Evolutionary conservation across 2,329 filamentous ascomycete genomes (phyloP), one percentile per base, ranked within the genome.

Genomic region (Pseudogymnoascus sp.): DNA sequence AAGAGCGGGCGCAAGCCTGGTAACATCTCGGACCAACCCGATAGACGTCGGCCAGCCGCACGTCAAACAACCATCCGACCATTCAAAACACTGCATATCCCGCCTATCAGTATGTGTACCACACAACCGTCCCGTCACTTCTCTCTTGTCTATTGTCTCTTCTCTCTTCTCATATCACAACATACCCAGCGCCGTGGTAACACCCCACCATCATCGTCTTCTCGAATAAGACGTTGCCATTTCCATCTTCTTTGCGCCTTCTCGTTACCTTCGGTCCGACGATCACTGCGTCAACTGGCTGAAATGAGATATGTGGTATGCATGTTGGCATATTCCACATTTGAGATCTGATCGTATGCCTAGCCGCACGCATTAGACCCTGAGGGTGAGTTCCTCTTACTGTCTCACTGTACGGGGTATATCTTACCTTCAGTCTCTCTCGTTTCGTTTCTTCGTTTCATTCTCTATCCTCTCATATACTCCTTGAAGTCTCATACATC

Each of bases 271-370:
- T 31, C 45, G 45, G 45, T 16, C 45, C n/a, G 45, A 16, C 45
- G 26, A 52, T 52, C 45, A 6, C 14, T 52, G 26, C n/a, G 26
- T 14, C 26, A 52, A 52, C 45, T 31, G 4, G n/a, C 1, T 6
- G 26, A 52, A 52, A 52, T 52, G 26, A 10, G 26, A 52, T 31
- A 8, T 52, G 45, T 52, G 45, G 45, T 52, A 33, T 52, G 45
- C 26, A 31, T 31, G 45, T 33, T 52, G 45, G 45, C 45, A 52
- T 31, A 52, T 52, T 52, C 26, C n/a, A 52, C 26, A 52, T 52
- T 52, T 52, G 45, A 52, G 45, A 52, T 52, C 45, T 52, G 45
- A 52, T 52, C 45, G 45, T 52, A 52, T 31, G 45, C 5, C n/a
- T 33, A 33, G n/a, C 45, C 45, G 45, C 26, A n/a, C 26, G 4